Evolutionary conservation across 148 eudicot genomes (phyloP).

Genomic region (Suaeda aralocaspica): DNA sequence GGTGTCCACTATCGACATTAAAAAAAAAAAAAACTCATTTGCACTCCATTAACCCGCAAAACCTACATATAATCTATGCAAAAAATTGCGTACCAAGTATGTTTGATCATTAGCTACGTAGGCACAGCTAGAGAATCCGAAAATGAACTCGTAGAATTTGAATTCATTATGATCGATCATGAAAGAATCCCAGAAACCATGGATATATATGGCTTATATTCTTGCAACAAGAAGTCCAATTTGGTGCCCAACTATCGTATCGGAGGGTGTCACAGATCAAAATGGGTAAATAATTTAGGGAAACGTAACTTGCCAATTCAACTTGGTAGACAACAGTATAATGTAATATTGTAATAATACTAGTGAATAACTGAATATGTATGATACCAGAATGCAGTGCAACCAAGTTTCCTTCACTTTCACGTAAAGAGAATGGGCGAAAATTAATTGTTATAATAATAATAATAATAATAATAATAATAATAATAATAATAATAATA

Average conservation of each 20-base stretch:
- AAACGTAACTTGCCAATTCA: conserved; percentile 4
- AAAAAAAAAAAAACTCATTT: too few species aligned
- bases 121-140: too few species aligned
- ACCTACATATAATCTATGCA: too few species aligned
- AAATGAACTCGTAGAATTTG: too few species aligned
- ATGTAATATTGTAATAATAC: not conserved
- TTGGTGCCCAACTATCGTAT: not conserved
- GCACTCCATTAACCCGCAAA: too few species aligned
- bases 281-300: not conserved
- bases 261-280: not conserved
- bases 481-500: too few species aligned
- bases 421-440: conserved; percentile 21
- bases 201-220: conserved; percentile 13
- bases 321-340: not conserved
- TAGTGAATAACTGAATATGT: too few species aligned
- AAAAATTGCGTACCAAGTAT: too few species aligned
- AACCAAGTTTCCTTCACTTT: conserved; percentile 23
- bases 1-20: too few species aligned
- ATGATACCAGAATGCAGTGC: conserved; percentile 16
- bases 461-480: too few species aligned
- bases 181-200: conserved; percentile 9
- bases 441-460: too few species aligned
- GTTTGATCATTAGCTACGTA: too few species aligned
- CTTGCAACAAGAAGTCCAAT: not conserved
- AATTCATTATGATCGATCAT: not conserved